A percentile compares a stretch with the other conserved stretches of the same genome.
These are phyloP conservation scores for Linderina pennispora DNA, from an alignment of 192 early-diverging fungal genomes.

Conservation along the genomic window DNA sequence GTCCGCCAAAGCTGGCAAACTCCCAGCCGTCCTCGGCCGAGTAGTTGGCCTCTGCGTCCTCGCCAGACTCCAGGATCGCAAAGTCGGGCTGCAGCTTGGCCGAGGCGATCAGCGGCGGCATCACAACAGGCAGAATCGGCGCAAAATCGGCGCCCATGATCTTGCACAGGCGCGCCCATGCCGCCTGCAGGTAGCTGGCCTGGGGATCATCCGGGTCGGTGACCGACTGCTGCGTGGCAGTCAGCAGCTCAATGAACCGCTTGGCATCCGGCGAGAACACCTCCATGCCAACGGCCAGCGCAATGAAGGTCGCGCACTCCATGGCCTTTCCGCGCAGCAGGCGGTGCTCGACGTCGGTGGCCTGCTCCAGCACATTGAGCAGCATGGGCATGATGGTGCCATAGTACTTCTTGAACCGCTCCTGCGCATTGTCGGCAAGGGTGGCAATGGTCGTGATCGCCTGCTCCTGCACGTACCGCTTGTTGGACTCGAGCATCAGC, in stretches of 20 bases:
- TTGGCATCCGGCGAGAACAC: conserved; percentile 73
- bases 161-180: conserved; percentile 97
- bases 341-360: conserved; percentile 80
- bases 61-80: conserved; percentile 75
- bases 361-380: conserved; percentile 79
- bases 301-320: conserved; percentile 95
- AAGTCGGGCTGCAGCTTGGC: conserved; percentile 93
- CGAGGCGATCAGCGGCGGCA: conserved; percentile 81
- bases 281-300: conserved; percentile 89
- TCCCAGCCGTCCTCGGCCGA: conserved; percentile 98
- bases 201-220: conserved; percentile 93
- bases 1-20: conserved; percentile 85
- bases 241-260: conserved; percentile 76
- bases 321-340: conserved; percentile 93
- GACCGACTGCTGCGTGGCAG: conserved; percentile 68
- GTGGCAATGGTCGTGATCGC: conserved; percentile 97
- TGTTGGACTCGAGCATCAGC: conserved; percentile 73
- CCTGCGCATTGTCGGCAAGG: conserved; percentile 92
- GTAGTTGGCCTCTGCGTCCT: conserved; percentile 82
- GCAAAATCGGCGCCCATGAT: conserved; percentile 92
- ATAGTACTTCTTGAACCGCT: conserved; percentile 89
- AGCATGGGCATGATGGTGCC: conserved; percentile 92
- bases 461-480: conserved; percentile 97
- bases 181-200: conserved; percentile 83
- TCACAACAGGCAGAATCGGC: conserved; percentile 85